Evolutionary conservation across 768 basidiomycete genomes (phyloP), one percentile per base, ranked within the genome.

Genomic region (Leccinum longicurvipes): DNA sequence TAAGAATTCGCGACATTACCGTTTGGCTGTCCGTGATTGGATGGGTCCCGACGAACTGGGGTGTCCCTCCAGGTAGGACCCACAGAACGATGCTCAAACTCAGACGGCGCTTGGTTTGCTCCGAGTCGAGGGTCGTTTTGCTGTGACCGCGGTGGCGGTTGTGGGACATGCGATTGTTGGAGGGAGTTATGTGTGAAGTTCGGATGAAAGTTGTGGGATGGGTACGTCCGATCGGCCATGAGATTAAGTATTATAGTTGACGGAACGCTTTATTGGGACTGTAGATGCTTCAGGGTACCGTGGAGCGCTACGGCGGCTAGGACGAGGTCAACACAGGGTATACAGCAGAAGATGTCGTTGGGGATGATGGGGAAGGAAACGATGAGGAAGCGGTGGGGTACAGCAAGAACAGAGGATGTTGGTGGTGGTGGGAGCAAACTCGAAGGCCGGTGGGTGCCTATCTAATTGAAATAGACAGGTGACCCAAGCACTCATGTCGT

Each of bases 191-290:
- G 70, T 56, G 73, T 75, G 70, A 82, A 79, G 69, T 73, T 77
- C 62, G 67, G 70, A 53, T 80, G 70, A 45, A 81, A 36, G 17
- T n/a, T 36, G 17, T 36, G 17, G 17, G 15, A 34, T 34, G 3
- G 34, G 34, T 34, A 65, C 47, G 75, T 66, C 69, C 80, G 82
- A 80, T 86, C 83, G 66, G 84, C 82, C 84, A 85, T 84, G 71
- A 73, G 74, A 72, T 72, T 67, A 61, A 60, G 59, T 59, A 56
- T 56, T 58, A 65, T 53, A 56, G 64, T 58, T 56, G 62, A 51
- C 11, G 41, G 56, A 60, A 53, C 53, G 51, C 17, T 10, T 45
- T 24, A 45, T 45, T 63, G 61, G 60, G 63, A 66, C 53, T 14
- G 66, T 65, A 60, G 55, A 67, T 66, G 67, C 66, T 66, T 65